These are phyloP conservation scores for Vaccinium vitisidaea DNA, from an alignment of 148 eudicot species.

Conservation along the genomic window DNA sequence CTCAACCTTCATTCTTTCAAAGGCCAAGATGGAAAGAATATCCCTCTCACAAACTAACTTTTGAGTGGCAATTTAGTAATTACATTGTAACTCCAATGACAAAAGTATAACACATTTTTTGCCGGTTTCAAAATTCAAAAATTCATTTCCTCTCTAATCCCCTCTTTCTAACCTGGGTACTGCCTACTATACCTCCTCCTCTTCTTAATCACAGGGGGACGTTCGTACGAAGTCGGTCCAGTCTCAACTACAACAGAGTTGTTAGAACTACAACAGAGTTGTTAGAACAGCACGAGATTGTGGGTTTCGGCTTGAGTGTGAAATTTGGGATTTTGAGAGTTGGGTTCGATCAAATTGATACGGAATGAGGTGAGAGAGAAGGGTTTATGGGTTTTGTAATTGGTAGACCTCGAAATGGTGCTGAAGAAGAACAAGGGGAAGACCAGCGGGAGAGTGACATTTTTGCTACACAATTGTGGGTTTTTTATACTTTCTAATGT, in stretches of 20 bases:
- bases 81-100: no score
- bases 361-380: not conserved
- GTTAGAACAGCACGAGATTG: conserved; percentile 15
- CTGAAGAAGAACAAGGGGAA: conserved; percentile 1
- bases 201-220: conserved; percentile 54
- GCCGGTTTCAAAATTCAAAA: no score
- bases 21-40: no score
- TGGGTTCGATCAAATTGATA: conserved; percentile 1
- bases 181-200: conserved; percentile 62
- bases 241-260: not conserved
- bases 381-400: not conserved
- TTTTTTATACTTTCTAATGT: not conserved
- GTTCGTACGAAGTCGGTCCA: not conserved
- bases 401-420: not conserved
- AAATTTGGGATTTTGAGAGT: not conserved
- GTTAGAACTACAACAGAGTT: no score
- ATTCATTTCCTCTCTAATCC: conserved; percentile 87
- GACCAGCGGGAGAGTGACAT: conserved; percentile 7
- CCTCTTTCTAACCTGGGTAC: conserved; percentile 77
- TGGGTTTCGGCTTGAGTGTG: not conserved
- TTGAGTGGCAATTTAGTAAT: no score
- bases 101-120: no score
- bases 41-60: no score
- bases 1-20: no score
- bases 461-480: not conserved